Evolutionary conservation across 148 eudicot genomes (phyloP), one percentile per base, ranked within the genome.

Genomic region (Cornus kousa): DNA sequence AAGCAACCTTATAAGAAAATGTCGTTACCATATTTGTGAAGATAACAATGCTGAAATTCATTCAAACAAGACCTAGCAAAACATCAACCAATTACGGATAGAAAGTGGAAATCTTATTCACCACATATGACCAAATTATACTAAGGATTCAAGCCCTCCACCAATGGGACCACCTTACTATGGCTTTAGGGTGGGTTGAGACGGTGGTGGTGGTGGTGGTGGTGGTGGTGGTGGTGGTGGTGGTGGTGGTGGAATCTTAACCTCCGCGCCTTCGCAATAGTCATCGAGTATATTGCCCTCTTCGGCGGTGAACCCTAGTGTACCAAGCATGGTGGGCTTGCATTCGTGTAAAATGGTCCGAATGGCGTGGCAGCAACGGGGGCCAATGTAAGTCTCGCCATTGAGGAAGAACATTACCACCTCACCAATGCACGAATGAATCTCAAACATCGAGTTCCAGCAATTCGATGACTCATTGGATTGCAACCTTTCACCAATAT

Each of bases 241-340:
- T 4, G 70, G 70, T 14, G 70, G 70, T 13, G 70, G 70, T 11
- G 70, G 70, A 67, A 31, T 6, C 70, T 31, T 11, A 31, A 3
- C 70, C 70, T 68, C 71, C 3, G 22, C 71, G 5, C 71, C 71
- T 68, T 68, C 71, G 9, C 71, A 68, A 19, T 68, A 68, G 46
- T 33, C 71, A 35, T 68, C 71, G 2, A 68, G 71, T 17, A 33
- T 19, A 17, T 68, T 9, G 3, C 46, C 37, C 46, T 68, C 43
- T 35, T 68, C 71, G n/a, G 71, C 0, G 9, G 46, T 68, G 22
- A 68, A 68, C n/a, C 71, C 71, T 1, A 68, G 46, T 9, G 22
- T 1, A 33, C 17, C 46, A 35, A 68, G 71, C 71, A 68, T 68
- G 55, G 55, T 5, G 5, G 73, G 73, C 16, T 48, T 55, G 73